Percentiles rank a stretch among this genome's conserved stretches.
phyloP scores from a whole-genome alignment of 164 flowering plant genomes.

The Dillenia suffruticosa region DNA sequence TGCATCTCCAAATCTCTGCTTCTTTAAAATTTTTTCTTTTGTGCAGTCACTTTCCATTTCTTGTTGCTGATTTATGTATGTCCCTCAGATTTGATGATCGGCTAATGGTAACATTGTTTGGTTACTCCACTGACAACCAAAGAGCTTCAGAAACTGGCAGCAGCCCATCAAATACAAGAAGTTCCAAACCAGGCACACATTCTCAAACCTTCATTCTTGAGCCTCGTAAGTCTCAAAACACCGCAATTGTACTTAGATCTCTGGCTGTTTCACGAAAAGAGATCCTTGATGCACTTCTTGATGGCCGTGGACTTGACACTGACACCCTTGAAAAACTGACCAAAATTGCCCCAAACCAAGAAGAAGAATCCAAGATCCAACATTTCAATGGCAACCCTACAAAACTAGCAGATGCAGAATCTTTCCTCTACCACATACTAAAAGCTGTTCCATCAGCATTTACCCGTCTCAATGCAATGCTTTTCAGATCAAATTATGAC shows the following conservation, averaged over 20 bases:
- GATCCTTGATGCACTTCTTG: constrained; percentile 44
- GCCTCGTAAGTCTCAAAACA: constrained; percentile 65
- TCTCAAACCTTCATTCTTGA: constrained; percentile 62
- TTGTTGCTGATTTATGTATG: not conserved
- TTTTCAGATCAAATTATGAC: constrained; percentile 45
- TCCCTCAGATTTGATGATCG: constrained; percentile 66
- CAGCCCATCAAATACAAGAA: constrained; percentile 11
- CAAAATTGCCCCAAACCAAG: constrained; percentile 50
- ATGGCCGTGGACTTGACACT: constrained; percentile 38
- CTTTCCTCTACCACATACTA: constrained; percentile 51
- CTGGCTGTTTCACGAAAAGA: constrained; percentile 43
- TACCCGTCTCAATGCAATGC: constrained; percentile 49
- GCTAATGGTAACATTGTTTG: constrained; percentile 92
- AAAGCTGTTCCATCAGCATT: constrained; percentile 52
- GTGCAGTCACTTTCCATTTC: not conserved
- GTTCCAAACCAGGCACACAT: constrained; percentile 19
- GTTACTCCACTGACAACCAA: constrained; percentile 53
- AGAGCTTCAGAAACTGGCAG: constrained; percentile 27
- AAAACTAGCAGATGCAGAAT: constrained; percentile 61
- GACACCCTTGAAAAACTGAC: constrained; percentile 59
- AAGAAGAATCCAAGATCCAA: constrained; percentile 40
- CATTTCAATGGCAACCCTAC: constrained; percentile 38
- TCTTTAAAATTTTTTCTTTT: not conserved
- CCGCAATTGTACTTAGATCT: constrained; percentile 52
- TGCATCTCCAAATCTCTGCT: not conserved